Evolutionary conservation across 2,329 filamentous ascomycete genomes (phyloP), one percentile per base, ranked within the genome.

Genomic region (Exutisphaerella laricina): DNA sequence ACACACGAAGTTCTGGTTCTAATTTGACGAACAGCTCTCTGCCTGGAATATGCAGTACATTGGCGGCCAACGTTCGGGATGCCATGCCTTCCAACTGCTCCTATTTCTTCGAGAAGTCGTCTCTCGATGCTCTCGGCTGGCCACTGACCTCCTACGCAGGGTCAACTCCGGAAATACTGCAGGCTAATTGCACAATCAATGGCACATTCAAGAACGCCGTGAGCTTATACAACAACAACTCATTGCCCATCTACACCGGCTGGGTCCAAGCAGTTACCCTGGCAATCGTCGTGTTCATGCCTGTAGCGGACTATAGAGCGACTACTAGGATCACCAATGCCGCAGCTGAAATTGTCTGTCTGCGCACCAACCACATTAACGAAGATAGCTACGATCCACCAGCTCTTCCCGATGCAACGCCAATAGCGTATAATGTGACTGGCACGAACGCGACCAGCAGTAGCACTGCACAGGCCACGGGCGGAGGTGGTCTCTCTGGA

Each of bases 11-110:
- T 33, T 33, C 39, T 17, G 17, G 33, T 17, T 25, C 18, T 33
- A 46, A 46, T 28, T 33, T 46, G 8, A 46, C 44, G 10, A 46
- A 43, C n/a, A 43, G 39, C 7, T 25, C 32, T 13, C 34, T 46
- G 4, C 44, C 44, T 17, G 28, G 33, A n/a, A 25, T 46, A 4
- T 46, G 44, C 40, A 36, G 33, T 21, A 43, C 33, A 5, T 22
- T 46, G 8, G 44, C 39, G 12, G 30, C 33, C 3, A 23, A 38
- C 9, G 21, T 46, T 9, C 13, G 17, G 5, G 29, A 38, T 9
- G 43, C 43, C 39, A 23, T 46, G 9, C 44, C 44, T 4, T 12
- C 16, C 6, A 28, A 32, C 14, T 46, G 44, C 35, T 43, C 44
- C 1, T 43, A 43, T 34, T 46, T 46, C 44, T 43, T 46, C 23